These are phyloP conservation scores for Plantago major DNA, from an alignment of 257 asterid genomes.

Conservation along the genomic window DNA sequence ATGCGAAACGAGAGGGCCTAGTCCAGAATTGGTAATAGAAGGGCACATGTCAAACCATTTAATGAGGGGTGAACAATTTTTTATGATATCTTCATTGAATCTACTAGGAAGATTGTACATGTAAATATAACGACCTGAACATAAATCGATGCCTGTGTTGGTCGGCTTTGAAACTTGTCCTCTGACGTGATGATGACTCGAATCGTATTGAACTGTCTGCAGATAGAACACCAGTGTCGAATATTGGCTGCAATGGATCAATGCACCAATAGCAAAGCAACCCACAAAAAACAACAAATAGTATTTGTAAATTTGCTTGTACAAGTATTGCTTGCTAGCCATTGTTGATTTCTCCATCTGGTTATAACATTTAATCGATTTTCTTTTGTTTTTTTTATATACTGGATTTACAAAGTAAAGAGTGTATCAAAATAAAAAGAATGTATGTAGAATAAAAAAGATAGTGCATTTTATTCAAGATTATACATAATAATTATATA, in stretches of 20 bases:
- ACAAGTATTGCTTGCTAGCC: background rate
- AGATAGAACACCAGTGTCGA: background rate
- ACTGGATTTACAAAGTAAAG: too few species aligned
- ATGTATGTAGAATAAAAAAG: too few species aligned
- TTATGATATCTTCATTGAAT: constrained; percentile 46
- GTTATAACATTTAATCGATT: too few species aligned
- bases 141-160: background rate
- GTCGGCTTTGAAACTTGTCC: too few species aligned
- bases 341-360: background rate
- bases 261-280: background rate
- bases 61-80: constrained; percentile 39
- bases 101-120: constrained; percentile 41
- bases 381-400: too few species aligned
- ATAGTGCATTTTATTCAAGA: too few species aligned
- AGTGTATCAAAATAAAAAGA: too few species aligned
- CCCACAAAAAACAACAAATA: background rate
- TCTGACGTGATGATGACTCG: background rate
- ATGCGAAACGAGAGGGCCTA: constrained; percentile 45
- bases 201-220: too few species aligned
- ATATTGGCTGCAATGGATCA: background rate
- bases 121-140: constrained; percentile 43
- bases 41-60: constrained; percentile 49
- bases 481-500: too few species aligned
- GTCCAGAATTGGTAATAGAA: constrained; percentile 35
- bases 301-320: constrained; percentile 1